phyloP scores from a whole-genome alignment of 2,329 filamentous ascomycete genomes.

The Hypoxylon sp. region DNA sequence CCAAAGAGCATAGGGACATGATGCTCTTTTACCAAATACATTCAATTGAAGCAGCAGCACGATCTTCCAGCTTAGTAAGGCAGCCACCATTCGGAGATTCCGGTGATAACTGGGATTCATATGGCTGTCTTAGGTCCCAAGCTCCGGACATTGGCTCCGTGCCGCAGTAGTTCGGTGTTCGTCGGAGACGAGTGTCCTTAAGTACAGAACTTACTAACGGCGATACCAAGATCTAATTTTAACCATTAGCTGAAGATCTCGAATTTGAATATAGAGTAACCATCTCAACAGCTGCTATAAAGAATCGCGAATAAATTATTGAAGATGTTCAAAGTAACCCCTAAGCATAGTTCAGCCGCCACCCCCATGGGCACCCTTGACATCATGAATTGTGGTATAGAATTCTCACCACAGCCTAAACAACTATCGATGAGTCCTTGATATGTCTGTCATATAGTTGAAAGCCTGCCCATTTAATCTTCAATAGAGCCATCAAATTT shows the following conservation, averaged over 20 bases:
- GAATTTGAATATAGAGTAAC: background rate
- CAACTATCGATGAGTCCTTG: background rate
- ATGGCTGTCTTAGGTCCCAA: background rate
- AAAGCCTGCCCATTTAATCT: background rate
- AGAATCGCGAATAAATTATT: background rate
- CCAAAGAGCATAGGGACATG: background rate
- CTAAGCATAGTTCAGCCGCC: background rate
- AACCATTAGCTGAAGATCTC: background rate
- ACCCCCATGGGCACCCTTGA: too few species aligned
- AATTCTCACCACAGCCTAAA: background rate
- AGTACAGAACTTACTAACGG: background rate
- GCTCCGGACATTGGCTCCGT: background rate
- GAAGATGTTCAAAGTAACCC: background rate
- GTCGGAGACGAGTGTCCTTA: background rate
- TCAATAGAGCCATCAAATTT: background rate
- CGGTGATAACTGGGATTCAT: background rate
- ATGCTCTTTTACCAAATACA: background rate
- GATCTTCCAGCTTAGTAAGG: background rate
- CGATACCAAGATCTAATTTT: too few species aligned
- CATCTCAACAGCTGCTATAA: background rate
- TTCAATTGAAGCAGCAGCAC: background rate
- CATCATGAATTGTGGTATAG: too few species aligned
- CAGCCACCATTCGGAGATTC: constrained; percentile 2
- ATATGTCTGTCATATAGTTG: background rate
- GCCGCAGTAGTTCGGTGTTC: background rate